Percentiles rank a stretch among this genome's conserved stretches.
Evolutionary conservation across 129 eudicot genomes (phyloP).

Genomic region (Escallonia rubra): DNA sequence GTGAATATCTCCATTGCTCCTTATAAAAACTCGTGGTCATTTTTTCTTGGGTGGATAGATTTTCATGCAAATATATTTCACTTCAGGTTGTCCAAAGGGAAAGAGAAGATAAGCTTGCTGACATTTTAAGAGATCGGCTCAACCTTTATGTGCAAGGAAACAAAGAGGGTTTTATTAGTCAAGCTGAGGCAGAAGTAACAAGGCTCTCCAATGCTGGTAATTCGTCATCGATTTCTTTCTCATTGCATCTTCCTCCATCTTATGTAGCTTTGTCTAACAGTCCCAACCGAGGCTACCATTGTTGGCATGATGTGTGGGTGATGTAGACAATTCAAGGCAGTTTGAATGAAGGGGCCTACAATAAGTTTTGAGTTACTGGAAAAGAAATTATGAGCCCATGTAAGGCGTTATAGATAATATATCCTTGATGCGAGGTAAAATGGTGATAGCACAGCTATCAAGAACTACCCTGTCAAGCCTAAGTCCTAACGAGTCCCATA

Average conservation of each 20-base stretch:
- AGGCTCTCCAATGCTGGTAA: slow-evolving; percentile 89
- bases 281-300: background rate
- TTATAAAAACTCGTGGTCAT: too few species aligned
- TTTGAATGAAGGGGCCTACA: background rate
- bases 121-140: slow-evolving; percentile 61
- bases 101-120: slow-evolving; percentile 80
- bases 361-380: background rate
- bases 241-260: background rate
- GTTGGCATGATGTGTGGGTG: background rate
- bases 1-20: too few species aligned
- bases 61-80: background rate
- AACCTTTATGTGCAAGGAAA: slow-evolving; percentile 76
- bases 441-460: too few species aligned
- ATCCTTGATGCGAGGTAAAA: too few species aligned
- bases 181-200: slow-evolving; percentile 87
- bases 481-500: too few species aligned
- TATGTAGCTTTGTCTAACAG: slow-evolving; percentile 5
- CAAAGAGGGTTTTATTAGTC: slow-evolving; percentile 59
- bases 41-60: too few species aligned
- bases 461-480: too few species aligned
- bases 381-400: too few species aligned
- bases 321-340: background rate
- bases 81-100: slow-evolving; percentile 80
- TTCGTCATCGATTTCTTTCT: background rate
- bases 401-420: too few species aligned